Conservation (phyloP, 768 basidiomycete genomes). For the Tremella fuciformis region DNA sequence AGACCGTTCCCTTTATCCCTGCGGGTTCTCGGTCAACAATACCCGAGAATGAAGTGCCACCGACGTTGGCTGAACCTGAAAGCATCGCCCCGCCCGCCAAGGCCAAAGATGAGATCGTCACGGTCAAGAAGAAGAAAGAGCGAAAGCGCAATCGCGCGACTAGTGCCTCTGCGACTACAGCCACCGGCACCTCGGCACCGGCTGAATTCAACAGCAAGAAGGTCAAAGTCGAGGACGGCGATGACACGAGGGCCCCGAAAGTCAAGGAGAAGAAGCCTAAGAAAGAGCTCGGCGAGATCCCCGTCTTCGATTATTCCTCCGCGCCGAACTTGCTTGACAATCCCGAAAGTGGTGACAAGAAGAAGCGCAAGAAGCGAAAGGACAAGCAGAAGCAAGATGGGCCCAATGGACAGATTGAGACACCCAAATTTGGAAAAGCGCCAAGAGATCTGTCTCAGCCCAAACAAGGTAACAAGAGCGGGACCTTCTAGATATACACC, state of each 20-base stretch:
- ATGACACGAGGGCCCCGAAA: neutral
- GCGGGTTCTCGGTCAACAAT: conserved; percentile 47
- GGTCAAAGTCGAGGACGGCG: neutral
- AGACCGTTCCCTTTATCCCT: conserved; percentile 77
- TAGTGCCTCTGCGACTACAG: neutral
- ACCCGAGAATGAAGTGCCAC: neutral
- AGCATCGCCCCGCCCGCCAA: neutral
- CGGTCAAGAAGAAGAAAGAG: conserved; percentile 17
- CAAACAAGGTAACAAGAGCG: conserved; percentile 46
- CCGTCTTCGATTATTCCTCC: conserved; percentile 67
- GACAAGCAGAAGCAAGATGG: neutral
- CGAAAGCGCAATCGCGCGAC: conserved; percentile 3
- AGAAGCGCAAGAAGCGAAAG: conserved; percentile 43
- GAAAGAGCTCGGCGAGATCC: conserved; percentile 44
- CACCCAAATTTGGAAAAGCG: conserved; percentile 36
- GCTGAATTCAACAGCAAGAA: neutral
- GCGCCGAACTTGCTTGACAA: conserved; percentile 70
- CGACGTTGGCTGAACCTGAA: neutral
- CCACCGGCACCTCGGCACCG: neutral
- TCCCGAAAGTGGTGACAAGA: conserved; percentile 53
- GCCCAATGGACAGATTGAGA: conserved; percentile 21
- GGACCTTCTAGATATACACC: conserved; percentile 36
- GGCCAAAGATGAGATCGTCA: conserved; percentile 17
- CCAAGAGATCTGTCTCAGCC: conserved; percentile 46
- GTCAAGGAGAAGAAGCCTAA: conserved; percentile 17